phyloP scores from a whole-genome alignment of 805 yeast genomes.

The Candida hungchunana region DNA sequence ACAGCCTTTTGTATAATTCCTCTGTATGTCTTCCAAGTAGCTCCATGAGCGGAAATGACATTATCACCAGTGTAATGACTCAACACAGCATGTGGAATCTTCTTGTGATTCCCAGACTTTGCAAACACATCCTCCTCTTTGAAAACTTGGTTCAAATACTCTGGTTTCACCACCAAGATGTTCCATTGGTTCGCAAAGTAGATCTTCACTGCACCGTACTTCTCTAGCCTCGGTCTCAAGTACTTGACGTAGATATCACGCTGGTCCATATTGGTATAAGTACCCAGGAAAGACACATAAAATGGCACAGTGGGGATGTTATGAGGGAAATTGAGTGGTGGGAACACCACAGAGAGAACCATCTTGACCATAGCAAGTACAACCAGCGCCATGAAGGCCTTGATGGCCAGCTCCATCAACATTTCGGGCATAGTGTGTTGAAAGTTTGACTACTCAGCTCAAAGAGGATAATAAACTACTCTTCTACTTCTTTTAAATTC shows the following conservation, averaged over 20 bases:
- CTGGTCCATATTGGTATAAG: constrained; percentile 44
- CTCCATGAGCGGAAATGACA: constrained; percentile 55
- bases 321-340: constrained; percentile 48
- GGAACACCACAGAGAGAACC: constrained; percentile 26
- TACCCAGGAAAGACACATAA: constrained; percentile 48
- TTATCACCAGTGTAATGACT: constrained; percentile 58
- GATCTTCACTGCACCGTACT: constrained; percentile 53
- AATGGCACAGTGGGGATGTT: constrained; percentile 61
- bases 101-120: constrained; percentile 57
- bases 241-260: constrained; percentile 40
- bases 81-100: constrained; percentile 51
- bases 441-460: too few species aligned
- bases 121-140: constrained; percentile 47
- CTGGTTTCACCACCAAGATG: constrained; percentile 47
- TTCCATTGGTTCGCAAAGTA: constrained; percentile 63
- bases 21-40: constrained; percentile 47
- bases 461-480: too few species aligned
- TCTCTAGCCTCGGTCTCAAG: constrained; percentile 41
- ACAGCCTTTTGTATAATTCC: constrained; percentile 41
- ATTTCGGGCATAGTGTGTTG: too few species aligned
- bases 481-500: too few species aligned
- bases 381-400: too few species aligned
- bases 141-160: constrained; percentile 40
- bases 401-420: too few species aligned
- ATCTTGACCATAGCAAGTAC: constrained; percentile 1